Conservation (phyloP, 2,329 filamentous ascomycete genomes). For the Falciphora oryzae region DNA sequence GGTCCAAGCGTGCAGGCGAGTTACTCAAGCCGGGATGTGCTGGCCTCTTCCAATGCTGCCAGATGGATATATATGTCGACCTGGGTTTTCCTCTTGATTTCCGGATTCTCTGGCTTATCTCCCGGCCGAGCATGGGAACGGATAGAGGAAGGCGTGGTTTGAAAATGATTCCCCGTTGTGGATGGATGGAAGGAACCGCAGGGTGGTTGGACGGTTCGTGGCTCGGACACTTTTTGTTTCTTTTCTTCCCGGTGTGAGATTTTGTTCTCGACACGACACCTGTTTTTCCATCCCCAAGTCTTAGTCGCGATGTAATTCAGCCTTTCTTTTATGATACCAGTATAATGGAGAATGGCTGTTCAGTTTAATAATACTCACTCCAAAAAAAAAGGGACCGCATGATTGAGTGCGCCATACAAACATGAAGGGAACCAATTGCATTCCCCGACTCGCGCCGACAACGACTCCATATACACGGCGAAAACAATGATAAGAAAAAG, state of each 20-base stretch:
- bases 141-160: not conserved
- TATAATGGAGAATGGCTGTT: slow-evolving; percentile 31
- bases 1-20: not conserved
- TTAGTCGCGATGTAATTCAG: slow-evolving; percentile 44
- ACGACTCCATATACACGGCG: not conserved
- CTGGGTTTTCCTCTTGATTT: not conserved
- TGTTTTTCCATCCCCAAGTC: slow-evolving; percentile 27
- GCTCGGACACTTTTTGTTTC: slow-evolving; percentile 14
- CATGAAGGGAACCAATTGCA: not conserved
- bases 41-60: not conserved
- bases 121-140: not conserved
- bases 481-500: not conserved
- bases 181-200: not conserved
- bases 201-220: not conserved
- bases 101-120: not conserved
- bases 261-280: slow-evolving; percentile 13
- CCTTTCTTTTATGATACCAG: slow-evolving; percentile 45
- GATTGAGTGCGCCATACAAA: not conserved
- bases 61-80: not conserved
- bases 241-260: slow-evolving; percentile 4
- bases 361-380: slow-evolving; percentile 2
- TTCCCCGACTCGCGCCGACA: not conserved
- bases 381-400: not conserved
- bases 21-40: not conserved
- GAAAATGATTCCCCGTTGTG: slow-evolving; percentile 1